Base-by-base conservation (phyloP, 805 yeast genomes). In the Maudiozyma pseudohumilis region DNA sequence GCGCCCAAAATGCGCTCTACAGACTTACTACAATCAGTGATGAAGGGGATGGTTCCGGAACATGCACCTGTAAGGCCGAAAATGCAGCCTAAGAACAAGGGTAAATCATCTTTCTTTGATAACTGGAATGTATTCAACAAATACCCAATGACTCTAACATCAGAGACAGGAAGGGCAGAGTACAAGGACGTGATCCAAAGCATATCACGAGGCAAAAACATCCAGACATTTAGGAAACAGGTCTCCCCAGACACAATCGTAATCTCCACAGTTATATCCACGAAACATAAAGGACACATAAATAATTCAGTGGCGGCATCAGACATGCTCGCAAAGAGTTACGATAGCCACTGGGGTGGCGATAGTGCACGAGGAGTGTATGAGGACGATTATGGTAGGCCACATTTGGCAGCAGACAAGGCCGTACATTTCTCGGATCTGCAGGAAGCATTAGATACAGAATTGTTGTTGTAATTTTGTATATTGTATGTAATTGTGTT, bases 401-500 rank as follows among this genome's bases (percentile, higher is more conserved):
- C n/a, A 36, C 40, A 42, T n/a, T 52, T 55, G 8, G 32, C 42
- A 6, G 33, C 51, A 7, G 43, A 46, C 29, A 40, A 46, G 25
- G 39, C 32, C 19, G 42, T 56, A 13, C 44, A 50, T 11, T 48
- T 47, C 26, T 45, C 49, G 15, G 60, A 55, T 23, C 40, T 57
- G 10, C 45, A 42, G 17, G 59, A 56, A 22, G 62, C 62, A 4
- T 40, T 57, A 26, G 48, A 49, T 36, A 53, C 60, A 4, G 56
- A 56, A 27, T 39, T 56, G 17, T 32, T 46, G n/a, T 34, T 45
- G 17, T 42, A 39, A 36, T 6, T 16, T n/a, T n/a, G n/a, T n/a
- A n/a, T n/a, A n/a, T n/a, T n/a, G n/a, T n/a, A n/a, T n/a, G n/a
- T 16, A 21, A 12, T 28, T 18, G 6, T 28, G 7, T 15, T 28